A percentile compares a stretch with the other conserved stretches of the same genome.
Conservation (phyloP, 352 stramenopile genomes). For the Lagenidium giganteum region DNA sequence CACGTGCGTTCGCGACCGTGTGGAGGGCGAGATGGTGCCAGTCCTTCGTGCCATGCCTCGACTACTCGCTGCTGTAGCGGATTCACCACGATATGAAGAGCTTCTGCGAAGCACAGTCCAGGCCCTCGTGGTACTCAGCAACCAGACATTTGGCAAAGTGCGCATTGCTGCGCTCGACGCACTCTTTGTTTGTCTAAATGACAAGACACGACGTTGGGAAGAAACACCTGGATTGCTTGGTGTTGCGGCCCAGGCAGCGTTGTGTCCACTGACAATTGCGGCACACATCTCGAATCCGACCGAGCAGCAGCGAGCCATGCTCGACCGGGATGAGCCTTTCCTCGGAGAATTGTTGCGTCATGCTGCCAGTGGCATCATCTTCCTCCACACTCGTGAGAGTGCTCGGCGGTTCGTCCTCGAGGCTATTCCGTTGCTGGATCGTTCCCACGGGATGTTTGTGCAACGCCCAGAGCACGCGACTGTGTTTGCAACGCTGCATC, state of each 20-base stretch:
- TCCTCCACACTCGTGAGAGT: slow-evolving; percentile 3
- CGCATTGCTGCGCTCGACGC: slow-evolving; percentile 11
- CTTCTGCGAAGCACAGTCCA: slow-evolving; percentile 7
- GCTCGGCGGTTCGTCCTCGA: slow-evolving; percentile 7
- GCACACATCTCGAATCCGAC: slow-evolving; percentile 13
- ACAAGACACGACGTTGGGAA: neutral
- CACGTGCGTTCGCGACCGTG: slow-evolving; percentile 13
- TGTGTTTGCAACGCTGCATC: slow-evolving; percentile 11
- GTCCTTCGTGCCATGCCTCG: slow-evolving; percentile 16
- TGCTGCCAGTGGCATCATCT: slow-evolving; percentile 15
- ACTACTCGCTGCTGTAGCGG: slow-evolving; percentile 4
- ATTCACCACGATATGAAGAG: slow-evolving; percentile 1
- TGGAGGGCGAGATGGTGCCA: slow-evolving; percentile 14
- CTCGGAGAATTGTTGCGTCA: slow-evolving; percentile 10
- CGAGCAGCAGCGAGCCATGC: slow-evolving; percentile 12
- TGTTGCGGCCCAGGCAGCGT: slow-evolving; percentile 8
- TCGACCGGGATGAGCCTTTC: slow-evolving; percentile 11
- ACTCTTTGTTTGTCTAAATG: slow-evolving; percentile 12
- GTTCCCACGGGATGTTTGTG: slow-evolving; percentile 13
- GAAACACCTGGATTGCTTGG: neutral
- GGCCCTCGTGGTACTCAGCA: slow-evolving; percentile 13
- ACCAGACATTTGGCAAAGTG: slow-evolving; percentile 8
- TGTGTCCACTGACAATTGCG: slow-evolving; percentile 15
- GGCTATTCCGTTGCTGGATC: slow-evolving; percentile 10
- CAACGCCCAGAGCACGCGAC: slow-evolving; percentile 9